These are phyloP conservation scores for Colletotrichum tofieldiae DNA, from an alignment of 2,329 filamentous ascomycete species.

Conservation along the genomic window DNA sequence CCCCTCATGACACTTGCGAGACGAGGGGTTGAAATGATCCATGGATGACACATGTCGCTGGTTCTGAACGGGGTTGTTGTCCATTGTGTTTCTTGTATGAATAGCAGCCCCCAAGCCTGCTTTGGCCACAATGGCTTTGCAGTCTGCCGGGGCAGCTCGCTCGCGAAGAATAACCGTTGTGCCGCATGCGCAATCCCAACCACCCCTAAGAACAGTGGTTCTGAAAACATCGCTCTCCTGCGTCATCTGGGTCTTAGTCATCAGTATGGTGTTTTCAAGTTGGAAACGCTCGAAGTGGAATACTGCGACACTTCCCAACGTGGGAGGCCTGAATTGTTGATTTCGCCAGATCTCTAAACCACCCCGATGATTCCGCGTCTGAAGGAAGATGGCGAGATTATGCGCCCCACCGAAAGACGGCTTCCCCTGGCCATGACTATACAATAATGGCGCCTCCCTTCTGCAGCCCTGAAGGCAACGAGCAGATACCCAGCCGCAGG, in stretches of 20 bases:
- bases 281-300: constrained; percentile 13
- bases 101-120: constrained; percentile 17
- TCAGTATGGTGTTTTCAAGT: constrained; percentile 4
- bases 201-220: constrained; percentile 8
- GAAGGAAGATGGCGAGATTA: constrained; percentile 5
- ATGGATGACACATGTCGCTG: constrained; percentile 7
- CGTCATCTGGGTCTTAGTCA: constrained; percentile 38
- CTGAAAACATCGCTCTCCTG: constrained; percentile 34
- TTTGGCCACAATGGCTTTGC: constrained; percentile 23
- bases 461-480: constrained; percentile 7
- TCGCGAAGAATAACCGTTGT: constrained; percentile 25
- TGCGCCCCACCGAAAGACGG: constrained; percentile 6
- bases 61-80: constrained; percentile 21
- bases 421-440: constrained; percentile 2
- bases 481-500: not conserved
- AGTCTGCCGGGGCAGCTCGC: constrained; percentile 11
- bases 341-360: constrained; percentile 12
- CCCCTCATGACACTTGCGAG: constrained; percentile 2
- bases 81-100: constrained; percentile 37
- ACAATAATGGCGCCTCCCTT: constrained; percentile 10
- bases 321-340: constrained; percentile 7
- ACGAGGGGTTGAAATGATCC: constrained; percentile 2
- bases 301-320: constrained; percentile 25
- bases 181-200: constrained; percentile 29
- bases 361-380: not conserved